Conservation (phyloP, 2,329 filamentous ascomycete species). For the Periconia digitata region DNA sequence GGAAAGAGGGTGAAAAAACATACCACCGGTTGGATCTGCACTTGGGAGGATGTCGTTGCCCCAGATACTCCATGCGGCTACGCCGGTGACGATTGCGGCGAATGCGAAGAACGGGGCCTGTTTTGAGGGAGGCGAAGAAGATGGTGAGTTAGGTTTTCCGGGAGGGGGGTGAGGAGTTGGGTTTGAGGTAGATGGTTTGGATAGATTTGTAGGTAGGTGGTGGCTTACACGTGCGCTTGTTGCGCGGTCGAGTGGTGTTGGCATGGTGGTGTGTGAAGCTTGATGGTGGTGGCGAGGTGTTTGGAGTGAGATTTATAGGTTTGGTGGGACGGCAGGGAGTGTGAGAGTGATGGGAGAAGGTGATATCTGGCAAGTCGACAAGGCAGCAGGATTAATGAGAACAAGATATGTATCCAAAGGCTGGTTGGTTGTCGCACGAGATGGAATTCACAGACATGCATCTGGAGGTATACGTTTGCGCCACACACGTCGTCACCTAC, state of each 20-base stretch:
- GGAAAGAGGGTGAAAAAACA: conserved; percentile 19
- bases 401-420: too few relatives aligned
- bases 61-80: conserved; percentile 82
- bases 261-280: conserved; percentile 37
- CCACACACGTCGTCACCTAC: conserved; percentile 26
- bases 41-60: conserved; percentile 81
- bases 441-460: neutral
- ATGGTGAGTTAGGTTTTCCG: conserved; percentile 20
- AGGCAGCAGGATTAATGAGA: neutral
- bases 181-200: conserved; percentile 17
- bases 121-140: conserved; percentile 5
- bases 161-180: neutral
- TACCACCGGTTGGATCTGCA: conserved; percentile 77
- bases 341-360: neutral
- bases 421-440: too few relatives aligned
- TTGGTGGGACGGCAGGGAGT: neutral
- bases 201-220: conserved; percentile 8
- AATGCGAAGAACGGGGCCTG: conserved; percentile 56
- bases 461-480: conserved; percentile 12
- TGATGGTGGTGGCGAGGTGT: neutral
- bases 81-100: conserved; percentile 77
- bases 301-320: neutral
- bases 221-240: conserved; percentile 47
- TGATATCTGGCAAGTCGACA: neutral
- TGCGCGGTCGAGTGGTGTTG: conserved; percentile 53